phyloP scores from a whole-genome alignment of 2,329 filamentous ascomycete genomes.

The Aspergillus amoenus region DNA sequence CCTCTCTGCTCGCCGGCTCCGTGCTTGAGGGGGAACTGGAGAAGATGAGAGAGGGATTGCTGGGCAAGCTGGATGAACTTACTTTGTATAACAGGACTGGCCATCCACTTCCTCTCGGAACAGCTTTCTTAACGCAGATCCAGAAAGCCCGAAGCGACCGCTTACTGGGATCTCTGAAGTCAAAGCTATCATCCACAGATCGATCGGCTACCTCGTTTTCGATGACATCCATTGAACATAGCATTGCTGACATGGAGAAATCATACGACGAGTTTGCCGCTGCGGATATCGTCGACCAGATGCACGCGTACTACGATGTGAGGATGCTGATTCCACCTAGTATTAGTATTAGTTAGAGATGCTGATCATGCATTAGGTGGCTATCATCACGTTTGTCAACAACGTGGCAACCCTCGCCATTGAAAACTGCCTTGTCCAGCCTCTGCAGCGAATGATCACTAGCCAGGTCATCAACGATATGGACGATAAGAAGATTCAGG shows the following conservation, averaged over 20 bases:
- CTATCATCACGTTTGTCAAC: constrained; percentile 47
- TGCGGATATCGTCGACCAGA: constrained; percentile 46
- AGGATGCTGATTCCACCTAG: too few relatives aligned
- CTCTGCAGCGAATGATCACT: constrained; percentile 45
- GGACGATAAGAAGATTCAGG: constrained; percentile 27
- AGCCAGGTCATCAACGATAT: constrained; percentile 38
- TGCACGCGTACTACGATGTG: constrained; percentile 32
- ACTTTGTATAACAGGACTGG: constrained; percentile 22
- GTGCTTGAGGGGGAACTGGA: constrained; percentile 26
- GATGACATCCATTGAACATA: neutral
- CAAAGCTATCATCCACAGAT: neutral
- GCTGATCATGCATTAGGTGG: constrained; percentile 14
- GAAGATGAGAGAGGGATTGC: constrained; percentile 13
- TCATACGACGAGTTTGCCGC: constrained; percentile 36
- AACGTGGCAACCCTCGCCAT: constrained; percentile 51
- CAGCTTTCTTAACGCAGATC: constrained; percentile 8
- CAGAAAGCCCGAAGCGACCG: constrained; percentile 10
- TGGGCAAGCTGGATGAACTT: constrained; percentile 26
- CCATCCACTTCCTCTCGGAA: constrained; percentile 24
- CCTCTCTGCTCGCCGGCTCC: constrained; percentile 14
- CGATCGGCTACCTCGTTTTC: neutral
- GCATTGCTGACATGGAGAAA: neutral
- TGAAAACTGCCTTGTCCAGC: constrained; percentile 49
- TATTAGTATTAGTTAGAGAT: too few relatives aligned
- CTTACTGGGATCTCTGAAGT: constrained; percentile 5